These are phyloP conservation scores for Coelastrella sp. DNA, from an alignment of 139 green algal genomes.

Conservation along the genomic window DNA sequence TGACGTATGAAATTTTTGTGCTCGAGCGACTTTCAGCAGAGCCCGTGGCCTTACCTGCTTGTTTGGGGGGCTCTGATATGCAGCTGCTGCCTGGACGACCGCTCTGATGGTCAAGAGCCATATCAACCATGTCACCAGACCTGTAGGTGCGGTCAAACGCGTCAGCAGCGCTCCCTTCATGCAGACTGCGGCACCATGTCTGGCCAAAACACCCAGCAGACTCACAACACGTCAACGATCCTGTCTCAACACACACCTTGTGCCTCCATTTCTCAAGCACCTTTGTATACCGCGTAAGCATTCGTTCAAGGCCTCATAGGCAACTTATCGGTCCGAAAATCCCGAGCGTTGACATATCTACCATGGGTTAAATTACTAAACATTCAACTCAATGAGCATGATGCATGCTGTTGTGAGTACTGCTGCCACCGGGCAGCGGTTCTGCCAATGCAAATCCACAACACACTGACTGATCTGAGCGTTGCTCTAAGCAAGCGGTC, in stretches of 20 bases:
- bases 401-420: background rate
- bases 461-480: too few relatives aligned
- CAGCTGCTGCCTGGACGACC: background rate
- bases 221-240: background rate
- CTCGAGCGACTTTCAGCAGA: background rate
- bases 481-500: too few relatives aligned
- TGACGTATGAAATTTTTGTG: background rate
- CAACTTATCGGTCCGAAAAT: background rate
- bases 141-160: background rate
- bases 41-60: background rate
- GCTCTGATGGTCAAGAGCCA: background rate
- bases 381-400: background rate
- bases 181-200: background rate
- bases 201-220: constrained; percentile 8
- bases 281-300: background rate
- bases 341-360: background rate
- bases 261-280: background rate
- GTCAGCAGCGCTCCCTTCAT: background rate
- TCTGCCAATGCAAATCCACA: too few relatives aligned
- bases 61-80: constrained; percentile 1
- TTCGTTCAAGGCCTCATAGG: background rate
- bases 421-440: background rate
- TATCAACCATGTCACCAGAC: background rate
- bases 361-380: background rate
- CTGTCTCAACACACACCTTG: background rate